Evolutionary conservation across 23 red algal genomes (phyloP).

Genomic region (Pyropia haitanensis): DNA sequence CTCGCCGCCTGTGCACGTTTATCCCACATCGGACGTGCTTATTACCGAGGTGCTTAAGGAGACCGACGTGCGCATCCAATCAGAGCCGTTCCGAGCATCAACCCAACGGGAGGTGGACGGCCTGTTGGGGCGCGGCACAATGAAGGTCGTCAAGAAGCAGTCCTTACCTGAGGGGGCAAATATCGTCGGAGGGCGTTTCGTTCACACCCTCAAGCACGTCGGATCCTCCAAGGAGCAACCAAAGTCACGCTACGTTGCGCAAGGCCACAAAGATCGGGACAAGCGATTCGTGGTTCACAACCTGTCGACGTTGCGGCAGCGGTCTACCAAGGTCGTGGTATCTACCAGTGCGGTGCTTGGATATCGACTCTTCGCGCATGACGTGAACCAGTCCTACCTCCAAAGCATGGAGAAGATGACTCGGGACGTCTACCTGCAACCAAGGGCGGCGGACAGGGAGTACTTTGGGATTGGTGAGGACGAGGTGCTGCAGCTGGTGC

Average conservation of each 20-base stretch:
- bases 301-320: background rate
- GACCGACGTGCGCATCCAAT: too few relatives aligned
- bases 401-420: slow-evolving; percentile 6
- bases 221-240: background rate
- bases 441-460: background rate
- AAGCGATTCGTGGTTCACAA: slow-evolving; percentile 14
- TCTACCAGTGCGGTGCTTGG: slow-evolving; percentile 3
- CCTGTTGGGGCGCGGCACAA: too few relatives aligned
- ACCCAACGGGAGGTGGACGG: too few relatives aligned
- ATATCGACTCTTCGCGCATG: slow-evolving; percentile 16
- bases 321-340: background rate
- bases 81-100: too few relatives aligned
- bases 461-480: background rate
- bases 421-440: background rate
- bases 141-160: background rate
- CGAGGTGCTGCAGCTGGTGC: background rate
- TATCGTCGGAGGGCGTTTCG: background rate
- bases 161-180: slow-evolving; percentile 2
- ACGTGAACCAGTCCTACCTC: slow-evolving; percentile 15
- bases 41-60: too few relatives aligned
- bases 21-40: too few relatives aligned
- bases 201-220: background rate
- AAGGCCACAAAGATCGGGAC: slow-evolving; percentile 1
- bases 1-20: too few relatives aligned
- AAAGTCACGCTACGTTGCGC: slow-evolving; percentile 12